phyloP scores from a whole-genome alignment of 345 rosid species.

The Camelina neglecta region DNA sequence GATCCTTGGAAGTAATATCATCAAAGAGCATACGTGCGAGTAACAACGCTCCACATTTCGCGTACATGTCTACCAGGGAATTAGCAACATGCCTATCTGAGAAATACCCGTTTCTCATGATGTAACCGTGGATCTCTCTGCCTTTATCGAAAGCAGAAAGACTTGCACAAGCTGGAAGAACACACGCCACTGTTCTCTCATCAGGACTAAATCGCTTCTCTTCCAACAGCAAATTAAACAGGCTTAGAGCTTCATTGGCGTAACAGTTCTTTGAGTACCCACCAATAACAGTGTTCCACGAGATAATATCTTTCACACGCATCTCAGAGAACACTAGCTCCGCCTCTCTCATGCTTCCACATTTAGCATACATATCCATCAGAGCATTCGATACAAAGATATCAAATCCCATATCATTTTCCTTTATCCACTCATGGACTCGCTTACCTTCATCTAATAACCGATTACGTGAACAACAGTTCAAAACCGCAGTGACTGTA shows the following conservation, averaged over 20 bases:
- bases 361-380: slow-evolving; percentile 81
- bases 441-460: slow-evolving; percentile 60
- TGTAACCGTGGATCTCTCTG: slow-evolving; percentile 62
- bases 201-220: slow-evolving; percentile 52
- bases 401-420: slow-evolving; percentile 53
- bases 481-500: slow-evolving; percentile 63
- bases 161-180: slow-evolving; percentile 81
- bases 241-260: slow-evolving; percentile 61
- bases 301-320: slow-evolving; percentile 60
- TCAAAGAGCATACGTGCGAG: slow-evolving; percentile 64
- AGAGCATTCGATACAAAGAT: slow-evolving; percentile 63
- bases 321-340: slow-evolving; percentile 53
- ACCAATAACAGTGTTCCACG: slow-evolving; percentile 79
- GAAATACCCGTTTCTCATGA: slow-evolving; percentile 55
- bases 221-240: slow-evolving; percentile 53
- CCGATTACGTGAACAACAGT: slow-evolving; percentile 66
- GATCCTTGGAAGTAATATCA: slow-evolving; percentile 61
- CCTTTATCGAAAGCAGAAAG: slow-evolving; percentile 73
- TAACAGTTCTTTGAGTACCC: slow-evolving; percentile 67
- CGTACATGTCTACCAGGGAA: slow-evolving; percentile 75
- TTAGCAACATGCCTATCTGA: slow-evolving; percentile 60
- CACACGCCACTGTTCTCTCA: slow-evolving; percentile 60
- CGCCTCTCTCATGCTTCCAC: slow-evolving; percentile 75
- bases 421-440: slow-evolving; percentile 58
- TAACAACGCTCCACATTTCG: slow-evolving; percentile 63